Evolutionary conservation across 2,329 filamentous ascomycete species (phyloP).

Genomic region (Akanthomyces dipterigenus): DNA sequence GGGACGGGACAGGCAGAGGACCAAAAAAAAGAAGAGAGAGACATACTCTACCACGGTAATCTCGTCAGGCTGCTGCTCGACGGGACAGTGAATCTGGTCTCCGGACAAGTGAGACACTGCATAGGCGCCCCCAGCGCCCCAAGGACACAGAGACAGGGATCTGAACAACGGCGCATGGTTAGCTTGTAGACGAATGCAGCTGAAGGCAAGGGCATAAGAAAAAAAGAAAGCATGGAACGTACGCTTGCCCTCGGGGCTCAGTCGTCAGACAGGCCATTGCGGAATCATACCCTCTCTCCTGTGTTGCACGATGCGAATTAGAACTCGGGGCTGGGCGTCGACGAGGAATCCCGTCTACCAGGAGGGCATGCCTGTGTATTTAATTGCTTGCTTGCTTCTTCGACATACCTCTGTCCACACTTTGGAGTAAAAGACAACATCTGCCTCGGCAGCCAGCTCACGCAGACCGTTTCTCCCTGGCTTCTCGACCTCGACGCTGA

Average conservation of each 20-base stretch:
- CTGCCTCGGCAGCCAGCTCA: constrained; percentile 53
- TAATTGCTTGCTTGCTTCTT: constrained; percentile 15
- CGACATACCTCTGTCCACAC: constrained; percentile 59
- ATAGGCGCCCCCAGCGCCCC: constrained; percentile 46
- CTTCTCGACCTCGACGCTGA: constrained; percentile 71
- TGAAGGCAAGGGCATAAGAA: neutral
- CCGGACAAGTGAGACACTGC: constrained; percentile 24
- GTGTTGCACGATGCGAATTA: neutral
- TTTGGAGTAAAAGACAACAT: constrained; percentile 68
- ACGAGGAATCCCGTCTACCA: neutral
- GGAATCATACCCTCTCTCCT: constrained; percentile 35
- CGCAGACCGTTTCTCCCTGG: constrained; percentile 53
- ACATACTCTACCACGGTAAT: constrained; percentile 52
- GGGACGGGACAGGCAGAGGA: neutral
- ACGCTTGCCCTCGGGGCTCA: constrained; percentile 41
- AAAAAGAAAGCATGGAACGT: constrained; percentile 19
- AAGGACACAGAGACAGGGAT: constrained; percentile 49
- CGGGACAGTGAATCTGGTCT: constrained; percentile 31
- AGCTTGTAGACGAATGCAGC: neutral
- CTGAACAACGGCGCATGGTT: constrained; percentile 21
- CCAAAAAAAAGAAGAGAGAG: neutral
- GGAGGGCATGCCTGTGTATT: neutral
- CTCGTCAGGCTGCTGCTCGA: constrained; percentile 30
- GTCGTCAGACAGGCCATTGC: constrained; percentile 44
- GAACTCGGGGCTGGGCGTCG: neutral